These are phyloP conservation scores for Colletotrichum sp. DNA, from an alignment of 2,329 filamentous ascomycete genomes.

Conservation along the genomic window DNA sequence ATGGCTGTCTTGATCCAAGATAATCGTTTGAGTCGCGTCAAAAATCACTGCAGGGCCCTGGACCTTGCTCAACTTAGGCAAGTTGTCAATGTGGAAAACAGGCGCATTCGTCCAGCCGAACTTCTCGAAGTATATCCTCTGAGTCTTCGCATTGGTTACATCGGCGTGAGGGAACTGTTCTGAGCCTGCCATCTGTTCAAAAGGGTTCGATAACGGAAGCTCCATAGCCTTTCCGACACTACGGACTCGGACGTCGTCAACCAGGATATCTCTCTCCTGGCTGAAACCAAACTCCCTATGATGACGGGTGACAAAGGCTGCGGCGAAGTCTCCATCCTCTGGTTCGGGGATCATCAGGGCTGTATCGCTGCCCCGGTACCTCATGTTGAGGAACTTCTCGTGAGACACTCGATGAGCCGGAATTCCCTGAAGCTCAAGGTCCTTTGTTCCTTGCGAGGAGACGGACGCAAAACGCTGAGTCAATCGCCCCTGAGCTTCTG, in stretches of 20 bases:
- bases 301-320: conserved; percentile 73
- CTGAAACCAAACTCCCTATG: conserved; percentile 76
- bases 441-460: conserved; percentile 32
- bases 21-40: conserved; percentile 76
- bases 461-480: conserved; percentile 33
- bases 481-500: conserved; percentile 18
- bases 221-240: conserved; percentile 13
- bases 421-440: conserved; percentile 31
- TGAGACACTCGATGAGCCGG: conserved; percentile 41
- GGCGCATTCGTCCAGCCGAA: conserved; percentile 4
- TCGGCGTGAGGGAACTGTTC: neutral
- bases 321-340: conserved; percentile 53
- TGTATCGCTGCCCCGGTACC: conserved; percentile 46
- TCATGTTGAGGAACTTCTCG: conserved; percentile 45
- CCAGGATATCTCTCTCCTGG: conserved; percentile 38
- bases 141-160: conserved; percentile 75
- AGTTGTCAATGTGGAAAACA: neutral
- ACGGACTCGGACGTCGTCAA: conserved; percentile 23
- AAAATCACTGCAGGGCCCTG: conserved; percentile 73
- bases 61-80: neutral
- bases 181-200: conserved; percentile 6
- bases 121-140: conserved; percentile 11
- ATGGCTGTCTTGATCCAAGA: conserved; percentile 56
- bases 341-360: conserved; percentile 39
- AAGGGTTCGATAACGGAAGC: neutral